Evolutionary conservation across 257 asterid species (phyloP).

Genomic region (Eustoma russellianum): DNA sequence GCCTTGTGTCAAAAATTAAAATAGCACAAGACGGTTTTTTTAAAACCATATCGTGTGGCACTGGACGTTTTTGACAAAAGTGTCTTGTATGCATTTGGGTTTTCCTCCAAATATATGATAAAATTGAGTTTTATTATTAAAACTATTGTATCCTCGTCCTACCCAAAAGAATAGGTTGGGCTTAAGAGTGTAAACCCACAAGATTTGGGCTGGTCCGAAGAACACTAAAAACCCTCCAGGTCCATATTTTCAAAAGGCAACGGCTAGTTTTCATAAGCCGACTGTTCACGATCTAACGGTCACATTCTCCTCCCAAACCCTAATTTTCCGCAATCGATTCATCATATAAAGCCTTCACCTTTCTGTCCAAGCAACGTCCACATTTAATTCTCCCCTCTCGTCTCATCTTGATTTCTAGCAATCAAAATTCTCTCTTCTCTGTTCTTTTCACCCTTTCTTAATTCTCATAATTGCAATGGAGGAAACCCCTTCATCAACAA

Average conservation of each 20-base stretch:
- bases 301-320: slow-evolving; percentile 24
- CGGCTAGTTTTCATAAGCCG: slow-evolving; percentile 11
- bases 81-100: too few species aligned
- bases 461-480: slow-evolving; percentile 40
- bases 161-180: too few species aligned
- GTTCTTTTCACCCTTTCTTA: not conserved
- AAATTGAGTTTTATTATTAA: too few species aligned
- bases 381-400: not conserved
- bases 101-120: too few species aligned
- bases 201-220: not conserved
- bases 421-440: slow-evolving; percentile 1
- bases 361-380: slow-evolving; percentile 10
- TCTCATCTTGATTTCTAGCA: not conserved
- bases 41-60: too few species aligned
- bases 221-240: too few species aligned
- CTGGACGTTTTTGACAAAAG: too few species aligned
- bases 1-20: too few species aligned
- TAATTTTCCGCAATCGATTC: slow-evolving; percentile 5
- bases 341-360: slow-evolving; percentile 25
- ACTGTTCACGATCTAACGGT: slow-evolving; percentile 52
- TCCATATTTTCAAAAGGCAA: slow-evolving; percentile 21
- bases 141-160: too few species aligned
- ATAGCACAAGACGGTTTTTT: too few species aligned
- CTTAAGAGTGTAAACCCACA: too few species aligned
- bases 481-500: slow-evolving; percentile 58